A percentile compares a stretch with the other conserved stretches of the same genome.
Conservation (phyloP, 2,329 filamentous ascomycete species). For the Calcarisporium arbuscula region DNA sequence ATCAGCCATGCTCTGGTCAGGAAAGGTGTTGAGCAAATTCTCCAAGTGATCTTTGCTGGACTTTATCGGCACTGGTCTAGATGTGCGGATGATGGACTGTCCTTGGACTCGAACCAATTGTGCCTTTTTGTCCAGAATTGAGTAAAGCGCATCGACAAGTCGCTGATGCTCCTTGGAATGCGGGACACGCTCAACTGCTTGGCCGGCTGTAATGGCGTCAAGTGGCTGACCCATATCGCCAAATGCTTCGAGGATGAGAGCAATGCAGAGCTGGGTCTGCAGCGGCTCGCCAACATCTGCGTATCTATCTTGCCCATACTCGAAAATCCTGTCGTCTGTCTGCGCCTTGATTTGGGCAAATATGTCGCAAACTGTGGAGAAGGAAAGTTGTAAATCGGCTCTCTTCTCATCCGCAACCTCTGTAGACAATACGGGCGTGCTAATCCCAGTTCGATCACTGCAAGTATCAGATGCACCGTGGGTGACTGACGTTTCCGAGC, state of each 20-base stretch:
- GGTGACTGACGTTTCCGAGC: background rate
- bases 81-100: too few relatives aligned
- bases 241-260: background rate
- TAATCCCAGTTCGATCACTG: background rate
- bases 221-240: background rate
- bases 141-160: background rate
- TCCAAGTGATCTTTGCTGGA: too few relatives aligned
- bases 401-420: too few relatives aligned
- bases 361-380: background rate
- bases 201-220: background rate
- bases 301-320: background rate
- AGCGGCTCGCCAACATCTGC: background rate
- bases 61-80: too few relatives aligned
- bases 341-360: constrained; percentile 1
- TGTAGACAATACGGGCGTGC: background rate
- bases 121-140: too few relatives aligned
- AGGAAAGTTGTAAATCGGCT: background rate
- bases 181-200: background rate
- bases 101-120: too few relatives aligned
- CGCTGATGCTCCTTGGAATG: background rate
- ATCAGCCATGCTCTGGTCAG: constrained; percentile 4
- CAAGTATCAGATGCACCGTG: too few relatives aligned
- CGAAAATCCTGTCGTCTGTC: background rate
- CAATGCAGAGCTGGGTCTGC: constrained; percentile 1
- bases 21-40: too few relatives aligned